Evolutionary conservation across 2,329 filamentous ascomycete genomes (phyloP), one percentile per base, ranked within the genome.

Genomic region (Colletotrichum filicis): DNA sequence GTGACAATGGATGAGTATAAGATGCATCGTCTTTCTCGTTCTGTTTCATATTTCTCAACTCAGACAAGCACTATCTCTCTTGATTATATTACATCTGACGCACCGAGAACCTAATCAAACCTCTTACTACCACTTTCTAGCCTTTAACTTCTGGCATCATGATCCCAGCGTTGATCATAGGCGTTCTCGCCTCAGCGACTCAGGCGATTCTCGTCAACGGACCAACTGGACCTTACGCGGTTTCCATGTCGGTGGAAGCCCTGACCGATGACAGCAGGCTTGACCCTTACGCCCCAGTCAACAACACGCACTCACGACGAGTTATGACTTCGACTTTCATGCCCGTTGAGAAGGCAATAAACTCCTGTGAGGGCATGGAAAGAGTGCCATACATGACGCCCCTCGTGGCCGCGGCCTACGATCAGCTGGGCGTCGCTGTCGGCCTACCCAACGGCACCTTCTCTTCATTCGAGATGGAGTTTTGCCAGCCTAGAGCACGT

Each of bases 341-440:
- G 22, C 82, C 82, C 0, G 68, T 83, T 4, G 74, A 79, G 5
- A 30, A 70, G 24, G 28, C 73, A 16, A 53, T 70, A 1, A 74
- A 75, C 1, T 61, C 65, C 19, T 83, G 80, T 49, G 66, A 65
- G 53, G 49, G n/a, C 1, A 58, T 32, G 4, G 28, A 74, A 16
- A 71, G 24, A 0, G 68, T 78, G 0, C 74, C 80, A 1, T 83
- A 83, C 74, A 83, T 83, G 82, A 78, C 81, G 0, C 79, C 81
- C 0, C 73, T 73, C 0, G 79, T 82, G 0, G 81, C 82, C 0
- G 74, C 76, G 4, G 73, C 61, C 0, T 82, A 83, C 30, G 80
- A 80, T 1, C 37, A 71, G 3, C 73, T 76, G 24, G 81, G 76
- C 0, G 73, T 73, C 4, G 61, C 73, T 6, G 5, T 79, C 5